Evolutionary conservation across 768 basidiomycete genomes (phyloP).

Genomic region (Neoboletus subvelutipes): DNA sequence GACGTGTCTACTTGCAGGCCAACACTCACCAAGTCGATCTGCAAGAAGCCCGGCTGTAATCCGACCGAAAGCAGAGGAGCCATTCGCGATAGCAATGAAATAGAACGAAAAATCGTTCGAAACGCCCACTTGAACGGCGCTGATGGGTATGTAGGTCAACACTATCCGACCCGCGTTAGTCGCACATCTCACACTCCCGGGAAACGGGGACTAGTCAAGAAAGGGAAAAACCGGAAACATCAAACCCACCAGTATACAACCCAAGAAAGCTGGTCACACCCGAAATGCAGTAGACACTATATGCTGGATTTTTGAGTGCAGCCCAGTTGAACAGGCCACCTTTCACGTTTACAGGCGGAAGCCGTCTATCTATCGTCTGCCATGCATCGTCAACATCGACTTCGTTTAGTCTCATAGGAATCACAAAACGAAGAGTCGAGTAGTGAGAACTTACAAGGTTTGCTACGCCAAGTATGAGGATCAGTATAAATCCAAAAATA

Average conservation of each 20-base stretch:
- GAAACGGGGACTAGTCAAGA: background rate
- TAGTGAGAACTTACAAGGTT: constrained; percentile 44
- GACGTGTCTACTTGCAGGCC: background rate
- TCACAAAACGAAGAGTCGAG: background rate
- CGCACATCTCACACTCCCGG: background rate
- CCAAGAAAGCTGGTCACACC: constrained; percentile 62
- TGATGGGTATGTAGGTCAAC: constrained; percentile 66
- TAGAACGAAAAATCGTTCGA: constrained; percentile 56
- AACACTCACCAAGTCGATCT: constrained; percentile 49
- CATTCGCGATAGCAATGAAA: constrained; percentile 67
- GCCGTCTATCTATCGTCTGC: constrained; percentile 41
- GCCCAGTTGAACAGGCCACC: constrained; percentile 59
- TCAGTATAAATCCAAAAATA: constrained; percentile 61
- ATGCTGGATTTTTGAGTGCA: constrained; percentile 49
- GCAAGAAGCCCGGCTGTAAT: constrained; percentile 50
- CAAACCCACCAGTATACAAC: constrained; percentile 56
- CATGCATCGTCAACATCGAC: background rate
- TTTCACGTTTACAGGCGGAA: constrained; percentile 51
- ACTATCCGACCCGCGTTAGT: constrained; percentile 36
- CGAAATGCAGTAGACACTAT: constrained; percentile 56
- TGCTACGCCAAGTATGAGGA: constrained; percentile 49
- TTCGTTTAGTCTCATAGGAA: too few relatives aligned
- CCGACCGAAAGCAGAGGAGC: constrained; percentile 61
- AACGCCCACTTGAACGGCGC: constrained; percentile 51
- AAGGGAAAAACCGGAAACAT: background rate